These are phyloP conservation scores for Didymella keratinophila DNA, from an alignment of 2,329 filamentous ascomycete species.

Conservation along the genomic window DNA sequence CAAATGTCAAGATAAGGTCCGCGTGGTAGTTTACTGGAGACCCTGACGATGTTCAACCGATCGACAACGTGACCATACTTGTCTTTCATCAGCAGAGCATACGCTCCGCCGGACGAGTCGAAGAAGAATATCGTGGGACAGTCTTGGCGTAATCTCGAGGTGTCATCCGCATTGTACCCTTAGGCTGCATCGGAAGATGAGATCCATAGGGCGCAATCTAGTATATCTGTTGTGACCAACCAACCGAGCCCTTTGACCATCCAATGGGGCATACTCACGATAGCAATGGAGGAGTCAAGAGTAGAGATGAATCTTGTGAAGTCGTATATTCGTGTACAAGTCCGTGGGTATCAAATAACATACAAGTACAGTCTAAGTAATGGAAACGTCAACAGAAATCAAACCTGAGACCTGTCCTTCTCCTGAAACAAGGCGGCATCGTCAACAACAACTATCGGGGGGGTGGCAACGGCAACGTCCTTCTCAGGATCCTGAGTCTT, in stretches of 20 bases:
- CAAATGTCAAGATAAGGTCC: no score
- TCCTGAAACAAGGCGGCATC: background rate
- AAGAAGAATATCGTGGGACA: no score
- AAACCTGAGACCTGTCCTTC: slow-evolving; percentile 8
- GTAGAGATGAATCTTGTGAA: background rate
- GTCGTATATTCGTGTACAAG: background rate
- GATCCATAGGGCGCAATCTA: no score
- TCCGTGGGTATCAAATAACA: background rate
- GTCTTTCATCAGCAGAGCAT: no score
- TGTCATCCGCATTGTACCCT: no score
- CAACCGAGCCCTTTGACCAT: background rate
- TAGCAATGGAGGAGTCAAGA: background rate
- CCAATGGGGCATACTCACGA: background rate
- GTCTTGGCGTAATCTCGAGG: no score
- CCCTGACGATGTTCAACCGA: no score
- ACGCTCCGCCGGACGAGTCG: no score
- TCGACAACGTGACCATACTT: no score
- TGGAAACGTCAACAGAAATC: background rate
- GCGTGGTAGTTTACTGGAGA: no score
- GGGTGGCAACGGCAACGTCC: slow-evolving; percentile 28
- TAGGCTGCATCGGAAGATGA: background rate
- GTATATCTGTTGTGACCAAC: background rate
- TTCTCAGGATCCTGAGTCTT: slow-evolving; percentile 20
- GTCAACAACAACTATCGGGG: slow-evolving; percentile 29
- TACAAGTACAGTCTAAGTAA: slow-evolving; percentile 7